These are phyloP conservation scores for Cryptosporidium bovis DNA, from an alignment of 169 alveolate species.

Conservation along the genomic window DNA sequence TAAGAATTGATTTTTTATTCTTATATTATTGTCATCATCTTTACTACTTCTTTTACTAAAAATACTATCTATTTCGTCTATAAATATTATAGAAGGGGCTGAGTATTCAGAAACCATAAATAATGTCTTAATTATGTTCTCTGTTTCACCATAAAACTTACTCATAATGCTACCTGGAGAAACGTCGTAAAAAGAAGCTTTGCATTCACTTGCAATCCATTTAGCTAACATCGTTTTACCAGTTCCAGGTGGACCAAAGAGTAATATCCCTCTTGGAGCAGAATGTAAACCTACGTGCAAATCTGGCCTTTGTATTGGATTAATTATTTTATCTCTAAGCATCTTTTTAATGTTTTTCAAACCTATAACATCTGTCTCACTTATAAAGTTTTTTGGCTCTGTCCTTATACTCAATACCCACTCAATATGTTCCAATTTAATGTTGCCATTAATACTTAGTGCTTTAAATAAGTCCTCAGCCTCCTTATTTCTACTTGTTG, in stretches of 20 bases:
- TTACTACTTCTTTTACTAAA: slow-evolving; percentile 88
- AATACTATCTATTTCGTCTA: slow-evolving; percentile 94
- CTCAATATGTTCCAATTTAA: slow-evolving; percentile 50
- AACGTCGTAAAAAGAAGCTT: slow-evolving; percentile 91
- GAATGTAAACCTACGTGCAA: slow-evolving; percentile 86
- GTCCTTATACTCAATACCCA: slow-evolving; percentile 73
- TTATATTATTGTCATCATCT: slow-evolving; percentile 91
- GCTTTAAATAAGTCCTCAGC: slow-evolving; percentile 6
- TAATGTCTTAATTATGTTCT: slow-evolving; percentile 90
- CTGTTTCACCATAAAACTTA: slow-evolving; percentile 94
- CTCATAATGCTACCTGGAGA: slow-evolving; percentile 92
- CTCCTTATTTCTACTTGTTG: background rate
- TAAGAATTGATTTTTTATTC: slow-evolving; percentile 92
- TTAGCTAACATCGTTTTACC: slow-evolving; percentile 91
- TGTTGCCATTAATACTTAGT: slow-evolving; percentile 8
- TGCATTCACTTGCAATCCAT: slow-evolving; percentile 92
- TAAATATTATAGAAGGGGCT: slow-evolving; percentile 91
- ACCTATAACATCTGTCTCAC: slow-evolving; percentile 63
- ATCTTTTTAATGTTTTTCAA: slow-evolving; percentile 76
- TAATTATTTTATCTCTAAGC: slow-evolving; percentile 85
- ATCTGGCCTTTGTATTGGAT: slow-evolving; percentile 87
- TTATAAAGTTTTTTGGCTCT: slow-evolving; percentile 52
- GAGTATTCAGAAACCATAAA: slow-evolving; percentile 90
- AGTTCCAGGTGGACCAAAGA: slow-evolving; percentile 91
- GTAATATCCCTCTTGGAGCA: slow-evolving; percentile 88